Evolutionary conservation across 768 basidiomycete genomes (phyloP).

Genomic region (Mycena rebaudengoi): DNA sequence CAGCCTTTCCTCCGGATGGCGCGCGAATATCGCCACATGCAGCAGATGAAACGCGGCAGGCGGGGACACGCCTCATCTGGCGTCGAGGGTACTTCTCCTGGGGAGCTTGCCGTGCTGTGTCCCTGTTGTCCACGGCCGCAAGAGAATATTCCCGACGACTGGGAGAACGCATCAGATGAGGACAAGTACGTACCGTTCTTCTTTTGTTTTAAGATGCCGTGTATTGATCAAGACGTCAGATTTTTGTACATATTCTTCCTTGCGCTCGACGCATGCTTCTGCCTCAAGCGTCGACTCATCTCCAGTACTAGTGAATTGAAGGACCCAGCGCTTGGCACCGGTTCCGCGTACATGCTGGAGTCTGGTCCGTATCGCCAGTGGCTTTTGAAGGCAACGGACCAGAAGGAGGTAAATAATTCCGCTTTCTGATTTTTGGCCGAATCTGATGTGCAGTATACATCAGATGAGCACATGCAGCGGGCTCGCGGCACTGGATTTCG

Average conservation of each 20-base stretch:
- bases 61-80: slow-evolving; percentile 35
- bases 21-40: slow-evolving; percentile 33
- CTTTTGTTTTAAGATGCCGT: too few relatives aligned
- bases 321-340: slow-evolving; percentile 13
- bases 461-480: too few relatives aligned
- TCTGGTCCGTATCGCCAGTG: neutral
- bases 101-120: too few relatives aligned
- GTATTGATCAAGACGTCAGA: too few relatives aligned
- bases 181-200: too few relatives aligned
- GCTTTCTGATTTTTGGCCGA: too few relatives aligned
- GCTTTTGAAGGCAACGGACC: slow-evolving; percentile 1
- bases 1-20: slow-evolving; percentile 13
- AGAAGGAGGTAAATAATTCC: slow-evolving; percentile 27
- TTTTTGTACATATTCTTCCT: slow-evolving; percentile 13
- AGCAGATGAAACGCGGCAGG: slow-evolving; percentile 34
- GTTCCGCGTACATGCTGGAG: slow-evolving; percentile 24
- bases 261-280: too few relatives aligned
- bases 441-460: too few relatives aligned
- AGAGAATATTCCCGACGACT: too few relatives aligned
- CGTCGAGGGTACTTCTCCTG: slow-evolving; percentile 27
- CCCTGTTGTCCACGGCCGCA: too few relatives aligned
- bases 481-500: too few relatives aligned
- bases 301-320: neutral
- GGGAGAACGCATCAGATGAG: too few relatives aligned
- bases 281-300: slow-evolving; percentile 7